Conservation (phyloP, 2,329 filamentous ascomycete genomes). For the Colletotrichum spinosum region DNA sequence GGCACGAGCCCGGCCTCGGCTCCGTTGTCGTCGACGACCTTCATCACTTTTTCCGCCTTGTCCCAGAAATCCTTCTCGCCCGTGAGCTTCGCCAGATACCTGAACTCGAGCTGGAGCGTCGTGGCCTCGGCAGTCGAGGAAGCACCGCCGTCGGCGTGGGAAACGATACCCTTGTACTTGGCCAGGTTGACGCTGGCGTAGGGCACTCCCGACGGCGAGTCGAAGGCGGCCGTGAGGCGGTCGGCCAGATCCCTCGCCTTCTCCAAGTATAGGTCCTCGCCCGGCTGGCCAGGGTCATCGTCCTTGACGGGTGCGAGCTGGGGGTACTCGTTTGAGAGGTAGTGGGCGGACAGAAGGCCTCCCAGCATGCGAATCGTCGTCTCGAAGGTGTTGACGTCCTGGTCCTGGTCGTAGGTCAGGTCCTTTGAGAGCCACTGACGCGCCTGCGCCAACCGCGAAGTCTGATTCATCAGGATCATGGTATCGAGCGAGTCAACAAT, state of each 20-base stretch:
- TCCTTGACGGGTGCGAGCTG: constrained; percentile 80
- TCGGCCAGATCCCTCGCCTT: constrained; percentile 95
- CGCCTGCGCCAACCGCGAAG: constrained; percentile 83
- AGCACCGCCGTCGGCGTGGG: constrained; percentile 86
- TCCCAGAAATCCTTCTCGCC: constrained; percentile 95
- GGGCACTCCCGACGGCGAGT: constrained; percentile 87
- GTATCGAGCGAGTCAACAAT: constrained; percentile 97
- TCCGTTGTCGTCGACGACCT: constrained; percentile 87
- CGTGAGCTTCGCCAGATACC: constrained; percentile 94
- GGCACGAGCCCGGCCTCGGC: constrained; percentile 86
- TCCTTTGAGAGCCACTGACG: constrained; percentile 88
- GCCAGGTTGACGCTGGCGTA: constrained; percentile 91
- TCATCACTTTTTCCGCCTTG: constrained; percentile 89
- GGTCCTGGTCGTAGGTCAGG: constrained; percentile 88
- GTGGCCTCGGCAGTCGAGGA: constrained; percentile 95
- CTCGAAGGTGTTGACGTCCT: constrained; percentile 97
- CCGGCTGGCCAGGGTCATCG: constrained; percentile 77
- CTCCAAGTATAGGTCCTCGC: constrained; percentile 94
- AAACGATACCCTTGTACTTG: constrained; percentile 79
- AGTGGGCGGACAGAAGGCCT: constrained; percentile 91
- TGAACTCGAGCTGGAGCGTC: constrained; percentile 94
- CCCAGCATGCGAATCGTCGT: constrained; percentile 98
- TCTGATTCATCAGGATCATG: constrained; percentile 98
- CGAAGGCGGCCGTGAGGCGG: constrained; percentile 86
- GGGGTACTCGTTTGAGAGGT: constrained; percentile 87